Conservation (phyloP, 257 asterid genomes). For the Eustoma russellianum region DNA sequence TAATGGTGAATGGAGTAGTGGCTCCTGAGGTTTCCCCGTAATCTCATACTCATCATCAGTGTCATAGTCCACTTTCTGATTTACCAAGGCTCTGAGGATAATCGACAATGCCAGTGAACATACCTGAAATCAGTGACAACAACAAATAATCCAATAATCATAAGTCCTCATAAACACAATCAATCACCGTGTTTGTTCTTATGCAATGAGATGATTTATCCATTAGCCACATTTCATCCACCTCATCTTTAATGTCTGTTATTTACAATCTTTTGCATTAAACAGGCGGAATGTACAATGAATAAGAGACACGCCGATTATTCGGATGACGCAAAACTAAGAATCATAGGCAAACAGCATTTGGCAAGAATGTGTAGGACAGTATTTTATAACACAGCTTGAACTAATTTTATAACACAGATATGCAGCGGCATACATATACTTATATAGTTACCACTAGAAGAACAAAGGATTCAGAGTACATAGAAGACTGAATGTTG, state of each 20-base stretch:
- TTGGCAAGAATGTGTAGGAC: too few relatives aligned
- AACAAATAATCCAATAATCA: conserved; percentile 3
- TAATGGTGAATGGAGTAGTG: conserved; percentile 39
- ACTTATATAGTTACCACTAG: too few relatives aligned
- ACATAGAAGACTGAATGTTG: too few relatives aligned
- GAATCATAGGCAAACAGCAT: too few relatives aligned
- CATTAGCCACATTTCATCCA: background rate
- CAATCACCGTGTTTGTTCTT: background rate
- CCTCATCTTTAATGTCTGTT: background rate
- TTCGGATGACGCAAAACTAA: too few relatives aligned
- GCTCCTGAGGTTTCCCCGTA: conserved; percentile 47
- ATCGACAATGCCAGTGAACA: conserved; percentile 51
- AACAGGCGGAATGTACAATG: background rate
- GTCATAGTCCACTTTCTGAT: conserved; percentile 35
- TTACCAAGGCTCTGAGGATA: conserved; percentile 54
- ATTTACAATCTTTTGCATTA: background rate
- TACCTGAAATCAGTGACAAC: conserved; percentile 36
- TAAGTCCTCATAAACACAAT: conserved; percentile 1
- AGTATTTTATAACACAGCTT: too few relatives aligned
- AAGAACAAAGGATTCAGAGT: too few relatives aligned
- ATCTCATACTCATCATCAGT: conserved; percentile 40
- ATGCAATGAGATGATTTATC: background rate
- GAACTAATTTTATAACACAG: too few relatives aligned
- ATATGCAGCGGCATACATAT: too few relatives aligned
- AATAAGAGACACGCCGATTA: too few relatives aligned